These are phyloP conservation scores for Paracorniculantispora psalliotae DNA, from an alignment of 2,329 filamentous ascomycete species.

Conservation along the genomic window DNA sequence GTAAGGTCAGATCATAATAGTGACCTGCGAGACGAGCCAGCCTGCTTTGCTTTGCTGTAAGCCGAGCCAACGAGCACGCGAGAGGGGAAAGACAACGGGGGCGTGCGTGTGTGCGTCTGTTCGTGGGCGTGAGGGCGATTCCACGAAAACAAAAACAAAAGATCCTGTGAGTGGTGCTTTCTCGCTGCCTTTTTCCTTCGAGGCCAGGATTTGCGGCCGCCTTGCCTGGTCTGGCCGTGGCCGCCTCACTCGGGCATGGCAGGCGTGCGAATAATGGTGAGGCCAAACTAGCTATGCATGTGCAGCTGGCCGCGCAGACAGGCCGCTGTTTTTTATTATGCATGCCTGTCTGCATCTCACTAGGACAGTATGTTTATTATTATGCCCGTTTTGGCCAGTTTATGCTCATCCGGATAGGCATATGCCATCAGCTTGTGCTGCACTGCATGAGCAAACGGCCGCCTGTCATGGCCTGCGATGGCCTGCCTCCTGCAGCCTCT, in stretches of 20 bases:
- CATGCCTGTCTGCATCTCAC: not conserved
- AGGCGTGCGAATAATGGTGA: not conserved
- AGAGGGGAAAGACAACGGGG: not conserved
- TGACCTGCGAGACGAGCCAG: not conserved
- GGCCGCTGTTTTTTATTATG: conserved; percentile 2
- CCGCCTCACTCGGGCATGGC: not conserved
- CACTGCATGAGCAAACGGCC: not conserved
- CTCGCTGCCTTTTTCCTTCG: not conserved
- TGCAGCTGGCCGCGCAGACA: not conserved
- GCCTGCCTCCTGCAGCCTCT: not conserved
- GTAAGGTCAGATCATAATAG: too few relatives aligned
- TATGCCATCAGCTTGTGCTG: not conserved
- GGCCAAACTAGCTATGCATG: not conserved
- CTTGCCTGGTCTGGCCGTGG: not conserved
- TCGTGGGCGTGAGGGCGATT: not conserved
- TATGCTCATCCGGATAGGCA: not conserved
- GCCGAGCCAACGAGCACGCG: not conserved
- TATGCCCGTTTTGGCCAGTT: not conserved
- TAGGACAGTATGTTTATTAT: not conserved
- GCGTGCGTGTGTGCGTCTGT: not conserved
- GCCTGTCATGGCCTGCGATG: not conserved
- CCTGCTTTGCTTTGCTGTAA: too few relatives aligned
- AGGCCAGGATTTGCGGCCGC: not conserved
- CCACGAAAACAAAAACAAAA: not conserved
- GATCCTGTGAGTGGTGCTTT: not conserved